phyloP scores from a whole-genome alignment of 2,329 filamentous ascomycete species.

The Pseudocercospora crystallina region DNA sequence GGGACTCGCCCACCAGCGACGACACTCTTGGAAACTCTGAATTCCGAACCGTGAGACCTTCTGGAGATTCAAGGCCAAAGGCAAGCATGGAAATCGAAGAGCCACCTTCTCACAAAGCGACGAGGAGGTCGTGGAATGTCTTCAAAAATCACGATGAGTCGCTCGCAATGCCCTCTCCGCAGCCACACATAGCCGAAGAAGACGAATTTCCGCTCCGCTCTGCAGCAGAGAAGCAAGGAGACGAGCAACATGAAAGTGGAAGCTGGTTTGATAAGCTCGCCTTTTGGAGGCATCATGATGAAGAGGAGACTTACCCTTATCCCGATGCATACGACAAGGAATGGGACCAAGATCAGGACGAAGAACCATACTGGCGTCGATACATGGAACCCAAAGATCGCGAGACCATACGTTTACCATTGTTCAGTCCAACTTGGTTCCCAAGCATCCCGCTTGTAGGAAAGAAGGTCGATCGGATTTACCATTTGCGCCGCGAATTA shows the following conservation, averaged over 20 bases:
- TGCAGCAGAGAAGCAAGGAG: conserved; percentile 9
- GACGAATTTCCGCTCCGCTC: conserved; percentile 31
- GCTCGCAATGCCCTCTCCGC: conserved; percentile 45
- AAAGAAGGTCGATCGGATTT: conserved; percentile 92
- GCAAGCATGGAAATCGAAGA: conserved; percentile 32
- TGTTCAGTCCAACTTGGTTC: conserved; percentile 66
- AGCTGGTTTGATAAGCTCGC: conserved; percentile 34
- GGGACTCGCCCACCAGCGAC: conserved; percentile 17
- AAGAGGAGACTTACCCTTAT: conserved; percentile 50
- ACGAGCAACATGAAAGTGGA: conserved; percentile 5
- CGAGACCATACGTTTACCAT: conserved; percentile 76
- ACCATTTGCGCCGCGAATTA: conserved; percentile 82
- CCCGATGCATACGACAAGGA: conserved; percentile 62
- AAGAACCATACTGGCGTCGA: conserved; percentile 72
- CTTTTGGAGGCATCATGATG: conserved; percentile 33
- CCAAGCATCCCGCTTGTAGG: conserved; percentile 75
- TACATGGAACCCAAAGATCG: conserved; percentile 80
- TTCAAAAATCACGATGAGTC: conserved; percentile 37
- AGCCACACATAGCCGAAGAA: conserved; percentile 38
- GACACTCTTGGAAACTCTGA: conserved; percentile 15
- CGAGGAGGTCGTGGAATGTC: conserved; percentile 23
- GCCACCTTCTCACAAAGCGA: conserved; percentile 20
- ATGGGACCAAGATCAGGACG: conserved; percentile 61
- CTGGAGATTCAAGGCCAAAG: conserved; percentile 25
- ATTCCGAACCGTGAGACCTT: conserved; percentile 22